Conservation (phyloP, 23 red algal genomes). For the Gracilaria caudata region DNA sequence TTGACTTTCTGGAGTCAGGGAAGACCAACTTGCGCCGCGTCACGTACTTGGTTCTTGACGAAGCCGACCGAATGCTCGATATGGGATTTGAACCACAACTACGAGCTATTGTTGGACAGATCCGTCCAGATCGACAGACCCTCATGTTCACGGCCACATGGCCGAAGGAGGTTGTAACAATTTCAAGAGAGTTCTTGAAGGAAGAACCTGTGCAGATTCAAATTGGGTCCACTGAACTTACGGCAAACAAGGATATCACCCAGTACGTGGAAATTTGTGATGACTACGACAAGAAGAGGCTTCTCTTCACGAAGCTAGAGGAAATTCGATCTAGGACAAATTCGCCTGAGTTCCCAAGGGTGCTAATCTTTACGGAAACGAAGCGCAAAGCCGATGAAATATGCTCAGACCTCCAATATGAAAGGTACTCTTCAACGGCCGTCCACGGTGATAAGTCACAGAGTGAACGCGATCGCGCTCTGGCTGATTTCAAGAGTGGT, state of each 20-base stretch:
- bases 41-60: slow-evolving; percentile 97
- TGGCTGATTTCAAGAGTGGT: slow-evolving; percentile 85
- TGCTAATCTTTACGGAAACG: slow-evolving; percentile 91
- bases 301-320: slow-evolving; percentile 73
- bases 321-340: slow-evolving; percentile 34
- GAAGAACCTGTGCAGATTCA: slow-evolving; percentile 87
- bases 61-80: slow-evolving; percentile 98
- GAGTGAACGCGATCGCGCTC: slow-evolving; percentile 88
- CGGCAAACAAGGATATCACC: slow-evolving; percentile 90
- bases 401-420: slow-evolving; percentile 59
- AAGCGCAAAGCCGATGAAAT: slow-evolving; percentile 93
- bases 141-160: slow-evolving; percentile 99
- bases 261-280: slow-evolving; percentile 81
- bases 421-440: slow-evolving; percentile 71
- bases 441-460: slow-evolving; percentile 98
- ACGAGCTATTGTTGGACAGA: slow-evolving; percentile 91
- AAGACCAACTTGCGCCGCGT: slow-evolving; percentile 91
- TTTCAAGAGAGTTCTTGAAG: slow-evolving; percentile 92
- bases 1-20: slow-evolving; percentile 92
- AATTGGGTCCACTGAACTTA: slow-evolving; percentile 85
- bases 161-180: slow-evolving; percentile 88
- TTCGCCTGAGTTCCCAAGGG: slow-evolving; percentile 59
- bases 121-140: slow-evolving; percentile 94
- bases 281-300: slow-evolving; percentile 85
- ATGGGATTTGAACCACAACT: slow-evolving; percentile 99